Base-by-base conservation (phyloP, 495 filamentous ascomycete genomes). In the Stereocaulon alpinum region DNA sequence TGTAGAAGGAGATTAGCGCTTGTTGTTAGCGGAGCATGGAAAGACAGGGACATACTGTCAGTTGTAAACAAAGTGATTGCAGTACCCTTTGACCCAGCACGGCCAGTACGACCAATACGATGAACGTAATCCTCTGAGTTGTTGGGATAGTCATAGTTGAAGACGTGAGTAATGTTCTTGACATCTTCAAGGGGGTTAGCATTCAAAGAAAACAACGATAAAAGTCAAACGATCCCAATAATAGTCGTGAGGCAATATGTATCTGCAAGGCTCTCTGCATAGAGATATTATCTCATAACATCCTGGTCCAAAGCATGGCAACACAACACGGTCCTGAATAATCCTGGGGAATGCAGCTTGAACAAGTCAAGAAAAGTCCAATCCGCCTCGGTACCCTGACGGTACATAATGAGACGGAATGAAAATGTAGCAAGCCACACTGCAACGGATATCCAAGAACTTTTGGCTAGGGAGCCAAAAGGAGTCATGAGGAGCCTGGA, bases 61-160 rank as follows among this genome's bases (percentile, higher is more conserved):
- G 93, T 89, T 71, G 93, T 98, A 71, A 98, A 96, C 56, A 96
- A 79, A 17, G 93, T 96, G 67, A 95, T 89, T 60, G 92, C 92
- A 60, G 87, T 83, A 64, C 92, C 92, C 55, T 83, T 84, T 66
- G 89, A 88, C 65, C 93, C 93, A 51, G 93, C 93, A 71, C 92
- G 85, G 62, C 90, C 92, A 40, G 92, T 97, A 71, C 90, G 84
- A 64, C 87, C 93, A 72, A 98, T 98, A 63, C 93, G 88, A 70
- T 98, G 93, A 61, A 98, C 91, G 65, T 98, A 98, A 69, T 96
- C 92, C 74, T 98, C 92, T 74, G 93, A 97, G 80, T 98, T 98
- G 81, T 97, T 96, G 71, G 93, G 93, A 73, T 96, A 96, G 75
- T 98, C 93, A 87, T 96, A 97, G 86, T 98, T 98, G 77, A 98